Percentiles rank a stretch among this genome's conserved stretches.
Evolutionary conservation across 2,329 filamentous ascomycete species (phyloP).

Genomic region (Arthroderma uncinatum): DNA sequence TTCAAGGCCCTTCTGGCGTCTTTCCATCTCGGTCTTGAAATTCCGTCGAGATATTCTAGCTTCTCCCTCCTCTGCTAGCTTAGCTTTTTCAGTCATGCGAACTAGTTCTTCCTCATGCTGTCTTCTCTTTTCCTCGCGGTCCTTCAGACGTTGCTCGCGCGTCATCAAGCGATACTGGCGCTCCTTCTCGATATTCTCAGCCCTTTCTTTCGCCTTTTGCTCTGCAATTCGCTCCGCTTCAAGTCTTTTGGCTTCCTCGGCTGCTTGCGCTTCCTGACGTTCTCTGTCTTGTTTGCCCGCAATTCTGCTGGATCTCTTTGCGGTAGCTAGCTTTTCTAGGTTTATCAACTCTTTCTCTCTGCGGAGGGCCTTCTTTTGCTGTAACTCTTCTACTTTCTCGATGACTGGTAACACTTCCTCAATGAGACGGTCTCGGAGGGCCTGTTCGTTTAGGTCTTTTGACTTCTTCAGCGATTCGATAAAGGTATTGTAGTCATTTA

Average conservation of each 20-base stretch:
- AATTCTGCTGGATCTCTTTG: conserved; percentile 85
- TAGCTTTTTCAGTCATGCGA: conserved; percentile 65
- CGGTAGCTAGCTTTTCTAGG: conserved; percentile 77
- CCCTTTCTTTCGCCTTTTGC: conserved; percentile 46
- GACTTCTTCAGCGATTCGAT: conserved; percentile 61
- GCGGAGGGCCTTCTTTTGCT: conserved; percentile 61
- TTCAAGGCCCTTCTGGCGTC: conserved; percentile 62
- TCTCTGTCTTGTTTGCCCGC: conserved; percentile 71
- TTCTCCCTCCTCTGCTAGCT: conserved; percentile 44
- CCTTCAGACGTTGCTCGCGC: conserved; percentile 71
- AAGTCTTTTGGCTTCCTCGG: conserved; percentile 58
- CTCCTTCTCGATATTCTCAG: conserved; percentile 58
- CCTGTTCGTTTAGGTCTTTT: conserved; percentile 74
- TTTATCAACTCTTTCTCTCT: conserved; percentile 71
- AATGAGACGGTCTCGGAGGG: conserved; percentile 58
- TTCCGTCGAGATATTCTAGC: conserved; percentile 65
- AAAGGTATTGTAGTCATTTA: conserved; percentile 65
- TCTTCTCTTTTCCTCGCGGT: conserved; percentile 73
- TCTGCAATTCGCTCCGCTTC: conserved; percentile 54
- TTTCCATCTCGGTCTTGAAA: conserved; percentile 71
- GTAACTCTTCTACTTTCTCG: conserved; percentile 58
- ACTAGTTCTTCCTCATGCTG: conserved; percentile 74
- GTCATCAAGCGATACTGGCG: conserved; percentile 71
- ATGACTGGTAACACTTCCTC: conserved; percentile 75
- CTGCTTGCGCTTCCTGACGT: conserved; percentile 58